Conservation (phyloP, 805 yeast genomes). For the Tetrapisispora arboricola region DNA sequence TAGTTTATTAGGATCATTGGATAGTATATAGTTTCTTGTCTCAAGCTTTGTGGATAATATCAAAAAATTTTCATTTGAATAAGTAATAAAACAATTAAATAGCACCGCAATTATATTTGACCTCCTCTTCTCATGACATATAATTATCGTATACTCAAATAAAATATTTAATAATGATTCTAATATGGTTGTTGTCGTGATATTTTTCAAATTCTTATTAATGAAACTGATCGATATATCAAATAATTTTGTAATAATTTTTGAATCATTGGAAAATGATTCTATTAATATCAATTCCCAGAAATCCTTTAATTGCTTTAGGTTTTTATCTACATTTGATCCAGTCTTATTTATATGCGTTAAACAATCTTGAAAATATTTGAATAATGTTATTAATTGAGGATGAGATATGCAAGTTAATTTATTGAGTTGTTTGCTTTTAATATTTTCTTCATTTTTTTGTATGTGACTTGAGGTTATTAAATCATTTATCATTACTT, state of each 20-base stretch:
- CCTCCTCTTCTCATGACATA: constrained; percentile 12
- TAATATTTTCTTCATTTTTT: neutral
- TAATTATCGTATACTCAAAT: constrained; percentile 12
- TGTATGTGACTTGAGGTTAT: neutral
- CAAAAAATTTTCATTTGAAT: constrained; percentile 9
- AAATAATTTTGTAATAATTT: constrained; percentile 4
- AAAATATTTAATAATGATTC: constrained; percentile 6
- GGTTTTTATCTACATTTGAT: neutral
- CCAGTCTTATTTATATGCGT: neutral
- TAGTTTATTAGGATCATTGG: neutral
- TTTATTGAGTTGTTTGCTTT: neutral
- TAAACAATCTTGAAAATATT: neutral
- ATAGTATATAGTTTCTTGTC: constrained; percentile 5
- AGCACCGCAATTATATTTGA: constrained; percentile 19
- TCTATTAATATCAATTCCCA: constrained; percentile 10
- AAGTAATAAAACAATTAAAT: constrained; percentile 20
- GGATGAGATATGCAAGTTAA: constrained; percentile 1
- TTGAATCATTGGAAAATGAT: constrained; percentile 2
- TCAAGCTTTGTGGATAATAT: constrained; percentile 9
- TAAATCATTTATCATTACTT: constrained; percentile 15
- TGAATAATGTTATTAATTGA: constrained; percentile 1
- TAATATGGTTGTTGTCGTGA: neutral
- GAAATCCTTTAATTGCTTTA: constrained; percentile 2
- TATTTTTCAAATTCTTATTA: constrained; percentile 9
- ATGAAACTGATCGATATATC: constrained; percentile 17